phyloP scores from a whole-genome alignment of 1,284 basidiomycete species.

The Quambalaria eucalypti region DNA sequence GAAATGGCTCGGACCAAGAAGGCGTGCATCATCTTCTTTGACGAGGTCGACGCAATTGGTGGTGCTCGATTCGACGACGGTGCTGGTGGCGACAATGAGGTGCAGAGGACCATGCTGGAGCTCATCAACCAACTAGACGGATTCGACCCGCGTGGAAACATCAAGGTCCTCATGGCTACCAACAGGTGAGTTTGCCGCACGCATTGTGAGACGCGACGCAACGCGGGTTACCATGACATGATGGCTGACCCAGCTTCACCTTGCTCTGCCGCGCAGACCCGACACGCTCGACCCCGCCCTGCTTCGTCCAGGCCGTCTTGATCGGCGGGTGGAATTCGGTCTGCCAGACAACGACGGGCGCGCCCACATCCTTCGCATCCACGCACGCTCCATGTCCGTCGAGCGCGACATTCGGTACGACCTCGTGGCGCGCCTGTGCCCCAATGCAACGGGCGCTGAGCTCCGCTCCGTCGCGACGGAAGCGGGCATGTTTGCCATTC shows the following conservation, averaged over 20 bases:
- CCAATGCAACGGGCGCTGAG: conserved; percentile 96
- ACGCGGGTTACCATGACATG: not conserved
- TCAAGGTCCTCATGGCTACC: conserved; percentile 99
- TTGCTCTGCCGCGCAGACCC: conserved; percentile 56
- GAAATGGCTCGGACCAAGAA: conserved; percentile 99
- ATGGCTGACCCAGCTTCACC: not conserved
- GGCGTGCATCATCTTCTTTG: conserved; percentile 99
- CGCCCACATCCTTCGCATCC: conserved; percentile 91
- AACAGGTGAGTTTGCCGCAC: conserved; percentile 59
- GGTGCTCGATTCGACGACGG: conserved; percentile 97
- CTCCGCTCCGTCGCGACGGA: conserved; percentile 92
- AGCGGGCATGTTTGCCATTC: conserved; percentile 98
- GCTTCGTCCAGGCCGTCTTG: conserved; percentile 87
- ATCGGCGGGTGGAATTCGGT: conserved; percentile 90
- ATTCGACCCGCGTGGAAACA: conserved; percentile 95
- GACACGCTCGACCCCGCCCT: conserved; percentile 97
- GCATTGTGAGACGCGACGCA: not conserved
- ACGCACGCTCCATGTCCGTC: conserved; percentile 91
- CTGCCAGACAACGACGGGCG: conserved; percentile 92
- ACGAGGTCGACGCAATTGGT: conserved; percentile 94
- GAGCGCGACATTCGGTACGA: conserved; percentile 96
- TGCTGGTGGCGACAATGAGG: conserved; percentile 97
- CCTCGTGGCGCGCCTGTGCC: conserved; percentile 89
- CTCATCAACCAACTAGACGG: conserved; percentile 98
- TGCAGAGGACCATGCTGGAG: conserved; percentile 99